Percentiles rank a stretch among this genome's conserved stretches.
phyloP scores from a whole-genome alignment of 257 asterid species.

The Ballota nigra region DNA sequence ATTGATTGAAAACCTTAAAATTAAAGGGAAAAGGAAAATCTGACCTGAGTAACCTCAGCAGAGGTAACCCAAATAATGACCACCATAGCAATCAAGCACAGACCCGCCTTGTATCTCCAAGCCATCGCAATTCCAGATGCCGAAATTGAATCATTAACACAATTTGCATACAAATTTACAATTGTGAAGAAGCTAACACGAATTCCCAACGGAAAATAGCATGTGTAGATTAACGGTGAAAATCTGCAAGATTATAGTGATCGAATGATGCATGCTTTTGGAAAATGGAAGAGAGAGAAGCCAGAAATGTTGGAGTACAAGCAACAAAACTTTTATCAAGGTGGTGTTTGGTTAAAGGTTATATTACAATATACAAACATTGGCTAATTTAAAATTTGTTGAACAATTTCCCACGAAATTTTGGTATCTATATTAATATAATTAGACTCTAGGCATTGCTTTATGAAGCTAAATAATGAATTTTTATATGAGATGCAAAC shows the following conservation, averaged over 20 bases:
- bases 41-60: conserved; percentile 77
- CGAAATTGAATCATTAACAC: conserved; percentile 10
- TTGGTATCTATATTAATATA: no score
- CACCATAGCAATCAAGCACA: conserved; percentile 53
- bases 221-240: neutral
- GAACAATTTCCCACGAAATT: no score
- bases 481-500: no score
- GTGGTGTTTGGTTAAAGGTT: no score
- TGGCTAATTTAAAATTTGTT: no score
- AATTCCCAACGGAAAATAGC: neutral
- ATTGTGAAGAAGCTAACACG: neutral
- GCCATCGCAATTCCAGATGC: conserved; percentile 44
- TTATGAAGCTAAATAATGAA: no score
- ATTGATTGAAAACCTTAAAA: neutral
- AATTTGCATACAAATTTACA: no score
- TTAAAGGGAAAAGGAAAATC: neutral
- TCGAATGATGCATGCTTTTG: neutral
- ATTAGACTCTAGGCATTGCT: no score
- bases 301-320: neutral
- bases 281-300: neutral
- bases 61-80: conserved; percentile 75
- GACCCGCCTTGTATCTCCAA: conserved; percentile 66
- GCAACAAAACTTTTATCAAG: neutral
- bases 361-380: no score
- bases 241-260: neutral